Evolutionary conservation across 306 rosid genomes (phyloP), one percentile per base, ranked within the genome.

Genomic region (Benincasa hispida): DNA sequence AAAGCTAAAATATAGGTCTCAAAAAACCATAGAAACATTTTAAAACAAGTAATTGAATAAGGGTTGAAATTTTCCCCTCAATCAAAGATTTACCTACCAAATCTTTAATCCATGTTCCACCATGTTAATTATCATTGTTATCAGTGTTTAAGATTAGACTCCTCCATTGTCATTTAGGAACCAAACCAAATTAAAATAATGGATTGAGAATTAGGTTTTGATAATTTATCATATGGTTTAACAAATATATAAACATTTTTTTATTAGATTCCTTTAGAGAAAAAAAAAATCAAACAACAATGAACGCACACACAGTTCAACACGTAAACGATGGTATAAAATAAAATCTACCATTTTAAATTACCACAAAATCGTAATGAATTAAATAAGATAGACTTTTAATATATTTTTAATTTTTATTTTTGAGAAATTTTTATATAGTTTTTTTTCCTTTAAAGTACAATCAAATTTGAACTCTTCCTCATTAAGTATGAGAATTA

Each of bases 21-120:
- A 3, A 45, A 5, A 45, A 45, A 45, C 57, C 27, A 11, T 22
- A 57, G 9, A 9, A 10, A 3, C 51, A 45, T 5, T 45, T 45
- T 45, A 45, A 45, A 59, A 59, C 3, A 59, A 59, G 1, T 27
- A 5, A 28, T 60, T 60, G 39, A 27, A 28, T 27, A 60, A 12
- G 1, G 21, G n/a, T 60, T 60, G 67, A 10, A 60, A 27, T 62
- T 62, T 62, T 69, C 53, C 76, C 79, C 85, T 78, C 79, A 82
- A 85, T 82, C 80, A 24, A 79, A 67, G 74, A 80, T 34, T 79
- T 79, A 82, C 78, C 90, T 60, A 85, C 88, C 87, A 80, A 84
- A 84, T 87, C 88, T 82, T 67, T 39, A 60, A 14, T 80, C 79
- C 84, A 77, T 72, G 83, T 80, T 87, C 80, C 14, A 32, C 81